phyloP scores from a whole-genome alignment of 2,329 filamentous ascomycete genomes.

The Phyllosticta paracitricarpa region DNA sequence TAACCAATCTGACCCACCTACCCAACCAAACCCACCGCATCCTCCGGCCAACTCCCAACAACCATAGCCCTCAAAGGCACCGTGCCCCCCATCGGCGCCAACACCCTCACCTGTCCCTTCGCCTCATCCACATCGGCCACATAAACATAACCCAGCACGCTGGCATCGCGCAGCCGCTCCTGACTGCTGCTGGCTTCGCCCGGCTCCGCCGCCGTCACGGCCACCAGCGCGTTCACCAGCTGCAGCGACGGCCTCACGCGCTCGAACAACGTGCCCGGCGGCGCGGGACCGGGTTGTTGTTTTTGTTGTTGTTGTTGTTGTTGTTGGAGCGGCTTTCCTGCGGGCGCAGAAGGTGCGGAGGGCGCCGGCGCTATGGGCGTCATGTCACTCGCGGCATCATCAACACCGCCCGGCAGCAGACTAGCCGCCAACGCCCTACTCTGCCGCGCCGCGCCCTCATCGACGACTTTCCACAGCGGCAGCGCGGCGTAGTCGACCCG shows the following conservation, averaged over 20 bases:
- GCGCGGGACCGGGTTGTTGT: constrained; percentile 37
- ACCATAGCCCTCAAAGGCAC: constrained; percentile 72
- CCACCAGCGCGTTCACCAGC: constrained; percentile 73
- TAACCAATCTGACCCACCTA: constrained; percentile 15
- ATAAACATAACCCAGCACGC: constrained; percentile 87
- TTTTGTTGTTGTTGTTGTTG: too few relatives aligned
- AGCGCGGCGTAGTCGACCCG: constrained; percentile 69
- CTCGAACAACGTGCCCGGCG: constrained; percentile 41
- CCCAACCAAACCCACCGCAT: constrained; percentile 65
- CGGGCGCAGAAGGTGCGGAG: constrained; percentile 27
- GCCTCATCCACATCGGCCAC: constrained; percentile 84
- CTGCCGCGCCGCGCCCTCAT: constrained; percentile 22
- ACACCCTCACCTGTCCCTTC: constrained; percentile 66
- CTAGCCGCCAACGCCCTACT: neutral
- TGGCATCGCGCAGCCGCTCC: constrained; percentile 66
- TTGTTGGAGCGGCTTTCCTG: too few relatives aligned
- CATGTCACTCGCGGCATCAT: neutral
- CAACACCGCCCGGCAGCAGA: neutral
- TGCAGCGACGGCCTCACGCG: constrained; percentile 54
- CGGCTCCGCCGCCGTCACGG: constrained; percentile 67
- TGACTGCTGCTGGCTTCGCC: constrained; percentile 48
- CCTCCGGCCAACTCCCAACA: constrained; percentile 79
- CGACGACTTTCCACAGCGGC: constrained; percentile 59
- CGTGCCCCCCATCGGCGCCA: constrained; percentile 74
- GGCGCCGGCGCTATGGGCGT: constrained; percentile 6